Evolutionary conservation across 345 rosid species (phyloP).

Genomic region (Salix udensis): DNA sequence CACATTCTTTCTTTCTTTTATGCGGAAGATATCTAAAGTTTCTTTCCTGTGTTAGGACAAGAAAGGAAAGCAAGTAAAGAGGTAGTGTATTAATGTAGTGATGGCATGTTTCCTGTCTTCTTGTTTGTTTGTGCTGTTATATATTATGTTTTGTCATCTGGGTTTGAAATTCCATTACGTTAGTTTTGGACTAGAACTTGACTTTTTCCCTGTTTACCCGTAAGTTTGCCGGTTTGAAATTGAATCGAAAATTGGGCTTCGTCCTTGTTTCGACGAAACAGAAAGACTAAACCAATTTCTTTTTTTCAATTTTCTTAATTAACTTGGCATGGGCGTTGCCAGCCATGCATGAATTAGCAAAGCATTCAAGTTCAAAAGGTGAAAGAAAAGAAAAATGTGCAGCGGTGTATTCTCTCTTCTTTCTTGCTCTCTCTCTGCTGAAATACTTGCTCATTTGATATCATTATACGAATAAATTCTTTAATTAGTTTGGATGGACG

Average conservation of each 20-base stretch:
- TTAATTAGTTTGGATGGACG: slow-evolving; percentile 11
- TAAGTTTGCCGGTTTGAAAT: slow-evolving; percentile 24
- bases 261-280: slow-evolving; percentile 20
- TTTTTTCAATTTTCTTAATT: background rate
- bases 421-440: background rate
- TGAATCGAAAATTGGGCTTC: slow-evolving; percentile 16
- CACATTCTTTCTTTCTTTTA: background rate
- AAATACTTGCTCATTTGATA: background rate
- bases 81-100: slow-evolving; percentile 4
- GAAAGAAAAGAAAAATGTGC: background rate
- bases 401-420: too few species aligned
- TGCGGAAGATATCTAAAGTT: slow-evolving; percentile 12
- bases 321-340: slow-evolving; percentile 19
- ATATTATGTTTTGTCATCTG: slow-evolving; percentile 11
- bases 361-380: slow-evolving; percentile 17
- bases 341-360: slow-evolving; percentile 22
- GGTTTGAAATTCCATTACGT: slow-evolving; percentile 8
- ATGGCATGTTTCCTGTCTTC: slow-evolving; percentile 1
- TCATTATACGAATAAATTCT: too few species aligned
- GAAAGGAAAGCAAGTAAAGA: slow-evolving; percentile 7
- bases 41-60: background rate
- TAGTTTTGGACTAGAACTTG: slow-evolving; percentile 22
- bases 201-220: slow-evolving; percentile 28
- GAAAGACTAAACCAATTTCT: slow-evolving; percentile 7
- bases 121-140: background rate